A percentile compares a stretch with the other conserved stretches of the same genome.
phyloP scores from a whole-genome alignment of 2,329 filamentous ascomycete species.

The Xylaria hypoxylon region DNA sequence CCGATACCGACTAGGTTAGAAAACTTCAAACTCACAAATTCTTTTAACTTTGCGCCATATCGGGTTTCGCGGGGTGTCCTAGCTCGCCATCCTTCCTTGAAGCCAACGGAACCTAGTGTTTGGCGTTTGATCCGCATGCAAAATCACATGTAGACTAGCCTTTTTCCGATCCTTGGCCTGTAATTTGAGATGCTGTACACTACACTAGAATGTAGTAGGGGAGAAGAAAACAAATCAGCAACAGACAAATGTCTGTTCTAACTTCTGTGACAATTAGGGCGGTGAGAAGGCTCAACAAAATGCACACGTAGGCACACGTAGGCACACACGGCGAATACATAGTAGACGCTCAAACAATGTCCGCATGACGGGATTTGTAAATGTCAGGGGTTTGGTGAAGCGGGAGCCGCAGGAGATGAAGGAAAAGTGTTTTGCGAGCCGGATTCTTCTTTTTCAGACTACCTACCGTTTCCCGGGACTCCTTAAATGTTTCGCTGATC shows the following conservation, averaged over 20 bases:
- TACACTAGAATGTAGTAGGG: not conserved
- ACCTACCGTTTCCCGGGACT: not conserved
- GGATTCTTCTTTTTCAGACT: not conserved
- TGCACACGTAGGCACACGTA: conserved; percentile 14
- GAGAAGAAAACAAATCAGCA: not conserved
- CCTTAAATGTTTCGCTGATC: conserved; percentile 22
- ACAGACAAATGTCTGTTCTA: not conserved
- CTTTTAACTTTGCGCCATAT: too few species aligned
- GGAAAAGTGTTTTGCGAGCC: not conserved
- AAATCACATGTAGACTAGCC: conserved; percentile 4
- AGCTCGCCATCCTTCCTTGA: too few species aligned
- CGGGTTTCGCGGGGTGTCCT: not conserved
- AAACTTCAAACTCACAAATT: too few species aligned
- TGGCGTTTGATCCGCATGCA: not conserved
- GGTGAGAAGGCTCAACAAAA: conserved; percentile 11
- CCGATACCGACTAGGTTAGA: too few species aligned
- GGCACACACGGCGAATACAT: not conserved
- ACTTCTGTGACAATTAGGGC: not conserved
- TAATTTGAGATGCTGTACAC: too few species aligned
- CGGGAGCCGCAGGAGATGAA: not conserved
- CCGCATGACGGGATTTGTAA: conserved; percentile 20
- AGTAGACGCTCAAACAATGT: conserved; percentile 10
- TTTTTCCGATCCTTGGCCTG: too few species aligned
- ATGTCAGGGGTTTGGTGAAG: conserved; percentile 6
- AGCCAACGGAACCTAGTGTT: not conserved